Percentiles rank a stretch among this genome's conserved stretches.
Evolutionary conservation across 495 filamentous ascomycete species (phyloP).

Genomic region (Apodospora peruviana): DNA sequence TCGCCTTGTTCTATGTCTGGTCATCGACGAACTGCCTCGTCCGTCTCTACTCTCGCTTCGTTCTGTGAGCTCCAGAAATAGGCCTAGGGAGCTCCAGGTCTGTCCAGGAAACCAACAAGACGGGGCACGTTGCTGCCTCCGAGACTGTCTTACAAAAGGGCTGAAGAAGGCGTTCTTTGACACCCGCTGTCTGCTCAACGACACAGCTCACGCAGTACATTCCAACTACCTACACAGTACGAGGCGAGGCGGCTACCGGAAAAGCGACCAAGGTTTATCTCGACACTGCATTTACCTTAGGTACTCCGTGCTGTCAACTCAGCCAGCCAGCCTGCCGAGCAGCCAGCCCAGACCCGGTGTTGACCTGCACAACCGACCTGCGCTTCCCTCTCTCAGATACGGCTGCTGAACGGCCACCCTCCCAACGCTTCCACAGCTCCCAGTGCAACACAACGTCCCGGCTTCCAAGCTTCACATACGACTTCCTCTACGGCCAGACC

Average conservation of each 20-base stretch:
- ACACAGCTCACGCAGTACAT: too few relatives aligned
- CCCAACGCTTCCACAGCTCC: constrained; percentile 21
- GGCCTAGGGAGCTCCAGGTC: constrained; percentile 5
- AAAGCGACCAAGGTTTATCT: not conserved
- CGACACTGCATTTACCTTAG: not conserved
- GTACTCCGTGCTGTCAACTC: not conserved
- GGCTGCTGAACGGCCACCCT: constrained; percentile 20
- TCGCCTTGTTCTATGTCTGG: not conserved
- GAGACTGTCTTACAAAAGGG: constrained; percentile 2
- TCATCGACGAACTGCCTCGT: too few relatives aligned
- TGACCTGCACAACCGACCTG: constrained; percentile 12
- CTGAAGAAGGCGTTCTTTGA: constrained; percentile 1
- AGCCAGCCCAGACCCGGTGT: not conserved
- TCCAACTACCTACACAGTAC: too few relatives aligned
- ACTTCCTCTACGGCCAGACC: constrained; percentile 20
- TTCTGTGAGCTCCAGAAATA: not conserved
- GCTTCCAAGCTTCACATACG: constrained; percentile 8
- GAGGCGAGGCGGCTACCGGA: not conserved
- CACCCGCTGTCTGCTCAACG: not conserved
- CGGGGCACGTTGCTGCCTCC: constrained; percentile 1
- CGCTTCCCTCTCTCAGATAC: constrained; percentile 10
- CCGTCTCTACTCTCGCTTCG: not conserved
- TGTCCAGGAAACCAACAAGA: not conserved
- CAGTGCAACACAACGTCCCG: constrained; percentile 14
- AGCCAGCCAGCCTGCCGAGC: not conserved